Evolutionary conservation across 768 basidiomycete genomes (phyloP), one percentile per base, ranked within the genome.

Genomic region (Dictyophora rubrovolvata): DNA sequence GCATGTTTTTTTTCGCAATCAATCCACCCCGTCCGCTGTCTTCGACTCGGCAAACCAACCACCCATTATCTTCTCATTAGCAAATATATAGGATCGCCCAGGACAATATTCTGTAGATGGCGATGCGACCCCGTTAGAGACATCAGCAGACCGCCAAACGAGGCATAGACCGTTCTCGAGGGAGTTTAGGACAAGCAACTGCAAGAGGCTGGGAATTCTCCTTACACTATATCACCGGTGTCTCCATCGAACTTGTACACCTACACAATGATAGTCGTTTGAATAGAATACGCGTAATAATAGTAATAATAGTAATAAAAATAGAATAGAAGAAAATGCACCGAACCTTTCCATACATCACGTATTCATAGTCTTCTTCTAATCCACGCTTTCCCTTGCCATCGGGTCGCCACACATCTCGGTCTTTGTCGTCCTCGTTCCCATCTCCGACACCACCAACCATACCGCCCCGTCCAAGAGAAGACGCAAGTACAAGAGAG

Each of bases 351-450:
- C 95, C 95, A 70, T 91, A 93, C 93, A 97, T 97, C 64, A 99
- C 95, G 76, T 98, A 99, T 68, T 97, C 94, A 67, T 93, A 99
- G 64, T 98, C 93, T 60, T 93, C 88, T 63, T 97, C 95, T 23
- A 99, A 70, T 11, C 85, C 94, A 68, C 81, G 78, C 64, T 77
- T 79, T 14, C 81, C 90, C 72, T 85, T 93, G 37, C 85, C 86
- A 67, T 90, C 89, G 54, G 90, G 90, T 67, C 90, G 74, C 90
- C 90, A 93, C 17, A 86, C 80, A 67, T 88, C 79, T 57, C 84
- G 74, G 63, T 89, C 87, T 69, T 89, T 84, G 65, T 89, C 87
- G 47, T 83, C 83, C 10, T 79, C 81, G 1, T 72, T 71, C 47
- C 75, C 77, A 56, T 83, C 87, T 56, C 76, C 70, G 61, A 74